Evolutionary conservation across 495 filamentous ascomycete species (phyloP), one percentile per base, ranked within the genome.

Genomic region (Penicillium coffeae): DNA sequence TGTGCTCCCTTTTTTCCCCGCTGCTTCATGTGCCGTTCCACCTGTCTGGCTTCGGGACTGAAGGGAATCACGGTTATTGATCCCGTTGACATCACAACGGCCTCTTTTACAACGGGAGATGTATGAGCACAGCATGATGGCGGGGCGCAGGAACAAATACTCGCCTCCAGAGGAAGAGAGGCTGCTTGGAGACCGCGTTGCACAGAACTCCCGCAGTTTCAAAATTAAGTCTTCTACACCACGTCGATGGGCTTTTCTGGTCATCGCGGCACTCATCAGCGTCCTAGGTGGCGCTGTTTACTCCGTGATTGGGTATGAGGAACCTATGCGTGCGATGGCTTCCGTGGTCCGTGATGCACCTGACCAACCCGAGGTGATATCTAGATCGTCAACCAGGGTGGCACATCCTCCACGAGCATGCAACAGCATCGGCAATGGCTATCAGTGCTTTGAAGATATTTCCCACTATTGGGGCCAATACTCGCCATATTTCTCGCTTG

Each of bases 391-490:
- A 34, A 39, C 35, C 13, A 8, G 22, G n/a, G 43, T 35, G 13
- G 19, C 38, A 12, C 45, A 15, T 16, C 42, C 21, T 38, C 30
- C 42, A 3, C 22, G 18, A 5, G 27, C 56, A 12, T 90, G 86
- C 64, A 83, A 85, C 58, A 78, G 72, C 2, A 66, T 82, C 12
- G 52, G 78, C 12, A 55, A 65, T 41, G 89, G 88, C 21, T 90
- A 83, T 61, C 79, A 82, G 51, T 88, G 83, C 62, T 66, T 72
- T 27, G 48, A 73, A 8, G 45, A 73, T 13, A 71, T 85, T 36
- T 79, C 87, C 3, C 88, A 86, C 50, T 77, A 66, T 48, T 94
- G 89, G 90, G 90, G 89, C 44, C 87, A 90, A 58, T 93, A 95
- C 65, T 88, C 88, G 16, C 88, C 90, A 12, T 90, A 80, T 64